Evolutionary conservation across 805 yeast genomes (phyloP), one percentile per base, ranked within the genome.

Genomic region (Metschnikowia borealis): DNA sequence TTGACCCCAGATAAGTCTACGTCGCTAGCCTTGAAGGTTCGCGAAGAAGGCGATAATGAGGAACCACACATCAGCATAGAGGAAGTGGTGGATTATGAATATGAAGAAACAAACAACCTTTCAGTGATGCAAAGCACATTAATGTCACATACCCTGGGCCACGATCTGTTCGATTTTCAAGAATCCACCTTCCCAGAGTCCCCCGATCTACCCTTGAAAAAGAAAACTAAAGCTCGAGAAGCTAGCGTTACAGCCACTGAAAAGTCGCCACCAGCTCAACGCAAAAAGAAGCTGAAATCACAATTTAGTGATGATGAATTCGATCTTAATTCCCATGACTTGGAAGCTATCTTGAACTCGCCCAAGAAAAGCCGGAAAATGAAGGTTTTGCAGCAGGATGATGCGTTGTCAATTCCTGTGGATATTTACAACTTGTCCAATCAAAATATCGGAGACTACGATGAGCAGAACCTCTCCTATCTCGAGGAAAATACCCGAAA

Each of bases 401-500:
- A 39, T 36, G 49, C 46, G 1, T 3, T 34, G 3, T 41, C 62
- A 4, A 50, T 52, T 8, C 55, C 68, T 0, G 54, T 56, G 2
- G 47, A 59, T 1, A 37, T 63, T 5, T 60, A 57, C 48, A 69
- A 68, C 42, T 26, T 59, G 10, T 67, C 71, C 2, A 58, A 62
- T 43, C 71, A 63, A 17, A 64, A 68, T 34, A 46, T 68, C 3
- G 74, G 73, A 17, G 74, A 69, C 37, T 70, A 70, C 45, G 69
- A 63, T 6, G 75, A 68, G 48, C 56, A 58, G 3, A 64, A 70
- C 49, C 32, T 70, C 3, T 60, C 63, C 3, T 62, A 54, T 40
- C 49, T 67, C 31, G 74, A 70, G 34, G 52, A 42, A 8, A 46
- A 48, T 11, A 15, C 52, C 7, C 40, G 29, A 20, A 42, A 33